These are phyloP conservation scores for Clonostachys rhizophaga DNA, from an alignment of 2,329 filamentous ascomycete species.

Conservation along the genomic window DNA sequence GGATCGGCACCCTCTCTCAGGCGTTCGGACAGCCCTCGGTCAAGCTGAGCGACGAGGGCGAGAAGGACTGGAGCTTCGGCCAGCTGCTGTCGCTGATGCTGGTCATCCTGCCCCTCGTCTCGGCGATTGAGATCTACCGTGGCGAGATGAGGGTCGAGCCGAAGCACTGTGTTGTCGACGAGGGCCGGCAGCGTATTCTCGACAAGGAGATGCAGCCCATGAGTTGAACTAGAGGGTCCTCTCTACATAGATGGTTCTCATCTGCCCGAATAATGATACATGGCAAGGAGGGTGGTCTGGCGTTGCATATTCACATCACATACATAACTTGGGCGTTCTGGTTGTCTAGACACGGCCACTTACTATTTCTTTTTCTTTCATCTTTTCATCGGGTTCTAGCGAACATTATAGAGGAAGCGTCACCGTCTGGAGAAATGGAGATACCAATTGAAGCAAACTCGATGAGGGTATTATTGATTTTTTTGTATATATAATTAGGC, in stretches of 20 bases:
- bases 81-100: constrained; percentile 56
- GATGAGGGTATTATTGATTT: not conserved
- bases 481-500: constrained; percentile 1
- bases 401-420: too few relatives aligned
- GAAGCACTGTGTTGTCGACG: constrained; percentile 22
- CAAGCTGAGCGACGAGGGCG: constrained; percentile 41
- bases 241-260: too few relatives aligned
- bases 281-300: too few relatives aligned
- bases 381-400: too few relatives aligned
- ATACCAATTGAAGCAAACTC: not conserved
- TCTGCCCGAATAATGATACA: too few relatives aligned
- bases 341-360: too few relatives aligned
- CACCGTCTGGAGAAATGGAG: too few relatives aligned
- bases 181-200: constrained; percentile 12
- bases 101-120: constrained; percentile 54
- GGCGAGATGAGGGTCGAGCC: constrained; percentile 39
- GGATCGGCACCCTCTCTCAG: constrained; percentile 53
- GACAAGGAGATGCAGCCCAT: not conserved
- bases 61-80: constrained; percentile 59
- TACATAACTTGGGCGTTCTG: too few relatives aligned
- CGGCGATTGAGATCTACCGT: constrained; percentile 52
- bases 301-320: too few relatives aligned
- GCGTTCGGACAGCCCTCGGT: constrained; percentile 54
- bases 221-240: too few relatives aligned
- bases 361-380: too few relatives aligned